These are phyloP conservation scores for Hymenoscyphus fructigenus DNA, from an alignment of 2,329 filamentous ascomycete genomes.

Conservation along the genomic window DNA sequence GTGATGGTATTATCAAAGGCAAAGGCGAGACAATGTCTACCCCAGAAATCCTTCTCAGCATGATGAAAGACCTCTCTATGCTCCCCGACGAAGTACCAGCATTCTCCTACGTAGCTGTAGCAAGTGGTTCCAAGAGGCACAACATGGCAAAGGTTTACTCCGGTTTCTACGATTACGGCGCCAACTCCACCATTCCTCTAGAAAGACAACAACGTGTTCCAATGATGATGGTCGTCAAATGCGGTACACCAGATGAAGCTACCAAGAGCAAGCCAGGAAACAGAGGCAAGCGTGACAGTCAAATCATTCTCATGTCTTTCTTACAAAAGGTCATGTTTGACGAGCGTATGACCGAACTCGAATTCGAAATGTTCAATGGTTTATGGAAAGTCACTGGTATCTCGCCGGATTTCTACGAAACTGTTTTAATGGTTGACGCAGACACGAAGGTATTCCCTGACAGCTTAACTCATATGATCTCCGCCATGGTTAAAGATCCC, in stretches of 20 bases:
- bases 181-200: slow-evolving; percentile 71
- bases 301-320: slow-evolving; percentile 99
- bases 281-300: slow-evolving; percentile 96
- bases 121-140: slow-evolving; percentile 93
- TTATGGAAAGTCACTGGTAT: slow-evolving; percentile 99
- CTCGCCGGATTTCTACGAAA: slow-evolving; percentile 95
- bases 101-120: slow-evolving; percentile 95
- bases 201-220: slow-evolving; percentile 96
- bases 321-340: slow-evolving; percentile 99
- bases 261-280: slow-evolving; percentile 87
- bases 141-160: slow-evolving; percentile 99
- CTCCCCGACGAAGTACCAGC: slow-evolving; percentile 79
- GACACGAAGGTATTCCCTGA: slow-evolving; percentile 99
- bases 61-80: slow-evolving; percentile 91
- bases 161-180: slow-evolving; percentile 96
- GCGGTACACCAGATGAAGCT: slow-evolving; percentile 85
- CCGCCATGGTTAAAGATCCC: slow-evolving; percentile 97
- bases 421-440: slow-evolving; percentile 98
- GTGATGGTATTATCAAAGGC: slow-evolving; percentile 96
- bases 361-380: slow-evolving; percentile 99
- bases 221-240: slow-evolving; percentile 96
- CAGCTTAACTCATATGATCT: slow-evolving; percentile 97
- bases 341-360: slow-evolving; percentile 98
- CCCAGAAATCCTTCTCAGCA: slow-evolving; percentile 83
- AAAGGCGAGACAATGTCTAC: slow-evolving; percentile 84